Base-by-base conservation (phyloP, 495 filamentous ascomycete genomes). In the Rostrohypoxylon terebratum region DNA sequence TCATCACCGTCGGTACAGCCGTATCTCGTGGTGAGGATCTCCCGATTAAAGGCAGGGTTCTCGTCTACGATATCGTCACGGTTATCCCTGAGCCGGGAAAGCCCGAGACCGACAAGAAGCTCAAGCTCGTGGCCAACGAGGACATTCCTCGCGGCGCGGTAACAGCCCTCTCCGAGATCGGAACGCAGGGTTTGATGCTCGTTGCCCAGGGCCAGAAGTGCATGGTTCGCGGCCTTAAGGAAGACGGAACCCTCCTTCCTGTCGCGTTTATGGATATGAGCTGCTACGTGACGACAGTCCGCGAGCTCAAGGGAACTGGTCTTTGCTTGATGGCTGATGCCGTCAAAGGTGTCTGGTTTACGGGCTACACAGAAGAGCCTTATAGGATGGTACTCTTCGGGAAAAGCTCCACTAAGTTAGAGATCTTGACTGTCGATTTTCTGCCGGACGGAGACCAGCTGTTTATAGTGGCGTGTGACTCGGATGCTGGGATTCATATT, bases 221-320 rank as follows among this genome's bases (percentile, higher is more conserved):
- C 77, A 96, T 98, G 92, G 94, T 99, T 2, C 85, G 96, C 55
- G 96, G 96, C 40, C 84, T 99, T 0, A 98, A 98, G 75, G 96
- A 98, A 80, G 96, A 99, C 73, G 92, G 93, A 1, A 92, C 89
- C 3, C 85, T 98, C 48, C 86, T 98, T 1, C 96, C 96, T 0
- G 95, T 98, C 21, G 96, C 96, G 0, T 99, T 99, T 75, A 92
- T 99, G 89, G 96, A 99, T 75, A 94, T 97, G 90, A 94, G 92
- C 82, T 94, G 92, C 81, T 94, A 95, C 78, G 92, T 97, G 33
- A 93, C 88, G 1, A 87, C 90, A 3, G 89, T 91, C 51, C 96
- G 94, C 77, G 92, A 93, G 70, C 84, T 98, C 40, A 87, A 87
- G 23, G 90, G 91, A 1, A 96, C 94, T 0, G 94, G 95, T 3